These are phyloP conservation scores for Solanum gandarillasii DNA, from an alignment of 257 asterid species.

Conservation along the genomic window DNA sequence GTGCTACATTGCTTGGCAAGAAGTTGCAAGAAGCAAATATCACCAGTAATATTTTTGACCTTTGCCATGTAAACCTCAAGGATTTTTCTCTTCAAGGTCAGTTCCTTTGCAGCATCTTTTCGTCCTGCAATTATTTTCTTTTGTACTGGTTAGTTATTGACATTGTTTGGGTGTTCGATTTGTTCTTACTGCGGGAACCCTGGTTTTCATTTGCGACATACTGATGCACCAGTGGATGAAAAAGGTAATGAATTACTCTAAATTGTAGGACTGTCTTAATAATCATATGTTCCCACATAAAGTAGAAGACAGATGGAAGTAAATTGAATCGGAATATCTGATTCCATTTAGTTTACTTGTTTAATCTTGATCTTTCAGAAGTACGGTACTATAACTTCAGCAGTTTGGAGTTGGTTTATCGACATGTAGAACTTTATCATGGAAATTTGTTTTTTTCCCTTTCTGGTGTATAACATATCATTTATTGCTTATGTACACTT, in stretches of 20 bases:
- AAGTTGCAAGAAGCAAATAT: conserved; percentile 13
- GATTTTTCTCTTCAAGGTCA: conserved; percentile 29
- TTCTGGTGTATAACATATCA: neutral
- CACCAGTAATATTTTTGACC: conserved; percentile 5
- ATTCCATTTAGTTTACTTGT: neutral
- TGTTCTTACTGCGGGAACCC: neutral
- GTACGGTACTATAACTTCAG: neutral
- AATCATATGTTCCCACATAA: neutral
- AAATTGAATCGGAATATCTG: neutral
- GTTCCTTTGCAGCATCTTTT: neutral
- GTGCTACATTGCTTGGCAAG: conserved; percentile 15
- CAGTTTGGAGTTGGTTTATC: neutral
- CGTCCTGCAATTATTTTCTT: neutral
- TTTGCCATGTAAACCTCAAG: conserved; percentile 15
- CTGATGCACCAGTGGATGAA: conserved; percentile 10
- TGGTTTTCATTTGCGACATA: neutral
- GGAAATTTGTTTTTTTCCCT: neutral
- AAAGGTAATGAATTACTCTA: conserved; percentile 13
- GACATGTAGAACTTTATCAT: neutral
- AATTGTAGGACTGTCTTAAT: neutral
- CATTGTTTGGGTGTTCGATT: neutral
- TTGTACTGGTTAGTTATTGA: neutral
- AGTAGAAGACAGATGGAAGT: neutral
- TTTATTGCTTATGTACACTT: neutral
- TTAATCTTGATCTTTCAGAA: neutral